Base-by-base conservation (phyloP, 2,329 filamentous ascomycete species). In the Epicoccum nigrum region DNA sequence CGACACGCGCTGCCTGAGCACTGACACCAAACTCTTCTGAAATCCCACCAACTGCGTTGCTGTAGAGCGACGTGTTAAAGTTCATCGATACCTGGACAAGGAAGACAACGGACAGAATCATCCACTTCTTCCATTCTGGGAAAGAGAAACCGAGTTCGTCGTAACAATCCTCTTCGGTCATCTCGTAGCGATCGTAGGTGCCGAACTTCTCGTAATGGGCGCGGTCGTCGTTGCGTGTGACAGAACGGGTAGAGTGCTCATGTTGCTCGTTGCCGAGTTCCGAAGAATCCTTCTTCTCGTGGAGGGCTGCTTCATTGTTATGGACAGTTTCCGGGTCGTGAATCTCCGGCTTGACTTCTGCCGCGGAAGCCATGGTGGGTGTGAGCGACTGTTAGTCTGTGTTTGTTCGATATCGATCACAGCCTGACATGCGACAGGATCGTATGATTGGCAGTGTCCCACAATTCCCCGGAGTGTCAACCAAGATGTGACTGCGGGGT, bases 1-100 rank as follows among this genome's bases (percentile, higher is more conserved):
- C 90, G 49, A 84, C 82, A 46, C 89, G 83, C 4, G 86, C 89
- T 4, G 82, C 84, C 70, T 90, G 87, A 21, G 77, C 76, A 55
- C 85, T 87, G 55, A 93, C 86, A 38, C 75, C 60, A 59, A 89
- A 94, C 54, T 91, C 81, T 16, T 86, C 76, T 0, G 82, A 75
- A 13, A 84, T 80, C 13, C 79, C 79, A 44, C 55, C 60, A 17
- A 83, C 73, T 0, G 76, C 81, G 49, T 83, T 83, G 39, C 79
- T 77, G 63, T 81, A 84, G 5, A 84, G 71, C 6, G 78, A 81
- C 0, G 81, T 80, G 65, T 84, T 84, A 70, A 83, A 80, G 65
- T 84, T 84, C 80, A 84, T 84, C 12, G 59, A 81, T 7, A 81
- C 76, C 59, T 83, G 81, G 1, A 84, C 78, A 8, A 78, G 62